Percentiles rank a stretch among this genome's conserved stretches.
These are phyloP conservation scores for Carex scoparia DNA, from an alignment of 176 grass and related monocot genomes.

Conservation along the genomic window DNA sequence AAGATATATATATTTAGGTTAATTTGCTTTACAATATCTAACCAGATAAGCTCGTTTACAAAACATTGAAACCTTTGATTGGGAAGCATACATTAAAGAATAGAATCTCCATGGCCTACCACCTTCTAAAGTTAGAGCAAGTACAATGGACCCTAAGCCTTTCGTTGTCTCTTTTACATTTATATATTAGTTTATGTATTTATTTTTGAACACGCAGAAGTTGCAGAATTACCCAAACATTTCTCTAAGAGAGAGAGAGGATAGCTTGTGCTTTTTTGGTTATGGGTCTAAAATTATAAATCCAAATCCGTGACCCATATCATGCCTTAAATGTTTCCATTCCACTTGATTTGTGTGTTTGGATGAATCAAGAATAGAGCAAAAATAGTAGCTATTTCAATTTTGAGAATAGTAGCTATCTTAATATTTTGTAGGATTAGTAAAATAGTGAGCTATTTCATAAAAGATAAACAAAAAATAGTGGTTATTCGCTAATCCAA, in stretches of 20 bases:
- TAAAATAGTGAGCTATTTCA: too few relatives aligned
- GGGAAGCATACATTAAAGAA: not conserved
- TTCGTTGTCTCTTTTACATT: constrained; percentile 2
- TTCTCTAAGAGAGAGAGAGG: not conserved
- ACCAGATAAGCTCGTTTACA: constrained; percentile 13
- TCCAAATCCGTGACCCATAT: constrained; percentile 10
- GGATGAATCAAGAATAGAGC: too few relatives aligned
- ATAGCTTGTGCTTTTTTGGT: not conserved
- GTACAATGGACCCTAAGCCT: constrained; percentile 28
- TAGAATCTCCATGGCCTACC: constrained; percentile 27
- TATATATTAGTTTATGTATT: not conserved
- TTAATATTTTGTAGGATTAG: too few relatives aligned
- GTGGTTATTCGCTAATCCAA: too few relatives aligned
- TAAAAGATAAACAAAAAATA: too few relatives aligned
- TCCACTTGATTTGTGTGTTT: too few relatives aligned
- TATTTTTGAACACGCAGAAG: not conserved
- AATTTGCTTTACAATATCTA: constrained; percentile 5
- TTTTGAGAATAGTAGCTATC: too few relatives aligned
- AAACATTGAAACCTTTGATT: not conserved
- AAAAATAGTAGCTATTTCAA: too few relatives aligned
- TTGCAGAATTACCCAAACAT: not conserved
- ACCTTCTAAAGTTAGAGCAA: constrained; percentile 21
- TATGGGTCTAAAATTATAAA: constrained; percentile 12
- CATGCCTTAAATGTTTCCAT: too few relatives aligned
- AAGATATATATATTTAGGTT: not conserved